Evolutionary conservation across 768 basidiomycete species (phyloP).

Genomic region (Lactarius sanguifluus): DNA sequence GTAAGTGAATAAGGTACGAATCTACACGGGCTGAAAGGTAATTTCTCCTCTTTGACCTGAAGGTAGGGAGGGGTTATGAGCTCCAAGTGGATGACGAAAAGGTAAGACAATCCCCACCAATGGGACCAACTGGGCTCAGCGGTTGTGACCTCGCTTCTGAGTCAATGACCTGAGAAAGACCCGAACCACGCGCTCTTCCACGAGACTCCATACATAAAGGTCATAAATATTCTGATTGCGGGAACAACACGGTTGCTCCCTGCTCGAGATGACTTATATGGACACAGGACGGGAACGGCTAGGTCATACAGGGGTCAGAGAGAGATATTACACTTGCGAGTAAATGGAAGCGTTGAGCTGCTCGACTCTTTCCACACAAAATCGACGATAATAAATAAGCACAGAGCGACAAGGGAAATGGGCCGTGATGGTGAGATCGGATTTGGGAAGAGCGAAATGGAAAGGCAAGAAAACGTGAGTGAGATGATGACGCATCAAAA

Average conservation of each 20-base stretch:
- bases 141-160: too few relatives aligned
- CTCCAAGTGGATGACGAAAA: too few relatives aligned
- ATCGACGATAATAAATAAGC: neutral
- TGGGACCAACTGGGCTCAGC: too few relatives aligned
- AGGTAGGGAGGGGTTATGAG: too few relatives aligned
- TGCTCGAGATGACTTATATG: slow-evolving; percentile 2
- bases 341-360: slow-evolving; percentile 3
- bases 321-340: slow-evolving; percentile 15
- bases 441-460: neutral
- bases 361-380: neutral
- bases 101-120: too few relatives aligned
- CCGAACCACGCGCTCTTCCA: too few relatives aligned
- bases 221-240: slow-evolving; percentile 15
- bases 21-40: too few relatives aligned
- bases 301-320: slow-evolving; percentile 20
- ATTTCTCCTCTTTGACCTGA: too few relatives aligned
- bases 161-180: too few relatives aligned
- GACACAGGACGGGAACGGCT: slow-evolving; percentile 1
- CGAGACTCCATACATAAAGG: neutral
- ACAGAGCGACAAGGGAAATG: neutral
- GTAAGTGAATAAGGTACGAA: too few relatives aligned
- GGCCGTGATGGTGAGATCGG: neutral
- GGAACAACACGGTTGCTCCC: slow-evolving; percentile 11
- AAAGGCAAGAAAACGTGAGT: neutral
- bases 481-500: slow-evolving; percentile 11